phyloP scores from a whole-genome alignment of 1,139 yeast species.

The Magnusiomyces tetraspermus region DNA sequence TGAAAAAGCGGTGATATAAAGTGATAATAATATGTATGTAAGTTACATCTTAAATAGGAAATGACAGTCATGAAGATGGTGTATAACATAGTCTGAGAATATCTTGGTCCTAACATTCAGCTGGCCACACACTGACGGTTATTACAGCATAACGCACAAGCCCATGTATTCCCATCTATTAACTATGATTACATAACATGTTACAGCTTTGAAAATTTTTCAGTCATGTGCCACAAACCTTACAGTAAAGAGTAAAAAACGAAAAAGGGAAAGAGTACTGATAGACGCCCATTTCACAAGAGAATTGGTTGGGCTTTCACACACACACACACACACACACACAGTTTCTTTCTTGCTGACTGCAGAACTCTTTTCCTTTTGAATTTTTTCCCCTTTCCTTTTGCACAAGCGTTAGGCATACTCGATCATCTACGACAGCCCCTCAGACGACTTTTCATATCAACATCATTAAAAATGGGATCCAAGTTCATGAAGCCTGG shows the following conservation, averaged over 20 bases:
- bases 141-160: no score
- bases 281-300: not conserved
- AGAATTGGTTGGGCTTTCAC: not conserved
- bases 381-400: conserved; percentile 11
- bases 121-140: no score
- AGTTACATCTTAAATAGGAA: not conserved
- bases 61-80: not conserved
- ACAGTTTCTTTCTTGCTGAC: not conserved
- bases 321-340: conserved; percentile 4
- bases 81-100: not conserved
- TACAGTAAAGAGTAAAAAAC: not conserved
- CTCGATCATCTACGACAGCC: conserved; percentile 16
- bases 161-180: no score
- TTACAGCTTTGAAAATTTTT: not conserved
- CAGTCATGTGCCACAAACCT: not conserved
- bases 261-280: no score
- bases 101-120: not conserved
- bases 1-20: no score
- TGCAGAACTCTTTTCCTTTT: conserved; percentile 3
- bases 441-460: conserved; percentile 16
- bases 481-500: conserved; percentile 98
- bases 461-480: conserved; percentile 24
- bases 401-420: conserved; percentile 10
- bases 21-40: not conserved
- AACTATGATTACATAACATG: not conserved